Conservation (phyloP, 441 rosid genomes). For the Pelargonium exstipulatum region DNA sequence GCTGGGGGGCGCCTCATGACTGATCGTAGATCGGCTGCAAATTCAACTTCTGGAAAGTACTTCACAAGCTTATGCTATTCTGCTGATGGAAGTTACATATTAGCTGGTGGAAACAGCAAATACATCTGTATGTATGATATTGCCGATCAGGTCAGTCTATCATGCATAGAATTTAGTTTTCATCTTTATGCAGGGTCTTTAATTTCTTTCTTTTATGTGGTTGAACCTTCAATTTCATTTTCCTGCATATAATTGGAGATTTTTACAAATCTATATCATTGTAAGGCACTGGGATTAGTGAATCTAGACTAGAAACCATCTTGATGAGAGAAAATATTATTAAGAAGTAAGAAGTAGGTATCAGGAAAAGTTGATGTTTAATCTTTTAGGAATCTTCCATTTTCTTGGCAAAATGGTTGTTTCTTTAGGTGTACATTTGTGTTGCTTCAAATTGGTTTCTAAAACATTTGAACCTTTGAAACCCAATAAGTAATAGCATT, state of each 20-base stretch:
- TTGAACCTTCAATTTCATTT: not conserved
- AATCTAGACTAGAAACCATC: not conserved
- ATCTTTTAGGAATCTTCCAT: no score
- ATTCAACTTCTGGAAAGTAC: conserved; percentile 90
- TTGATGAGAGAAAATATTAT: not conserved
- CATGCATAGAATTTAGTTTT: not conserved
- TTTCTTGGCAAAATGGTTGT: no score
- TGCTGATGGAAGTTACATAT: conserved; percentile 89
- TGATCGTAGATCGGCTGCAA: conserved; percentile 87
- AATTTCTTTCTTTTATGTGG: not conserved
- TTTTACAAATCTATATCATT: not conserved
- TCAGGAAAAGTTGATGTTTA: no score
- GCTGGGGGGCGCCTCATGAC: conserved; percentile 92
- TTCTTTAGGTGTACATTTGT: no score
- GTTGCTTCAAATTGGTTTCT: no score
- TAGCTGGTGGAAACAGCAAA: conserved; percentile 96
- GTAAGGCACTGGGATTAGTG: not conserved
- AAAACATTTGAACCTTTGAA: no score
- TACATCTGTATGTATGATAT: conserved; percentile 95
- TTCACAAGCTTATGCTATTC: conserved; percentile 85
- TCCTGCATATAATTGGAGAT: not conserved
- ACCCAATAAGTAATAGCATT: no score
- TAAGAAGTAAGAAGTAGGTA: not conserved
- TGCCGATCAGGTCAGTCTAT: conserved; percentile 74
- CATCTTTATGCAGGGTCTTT: not conserved